Conservation (phyloP, 179 eudicot genomes). For the Amaranthus tricolor region DNA sequence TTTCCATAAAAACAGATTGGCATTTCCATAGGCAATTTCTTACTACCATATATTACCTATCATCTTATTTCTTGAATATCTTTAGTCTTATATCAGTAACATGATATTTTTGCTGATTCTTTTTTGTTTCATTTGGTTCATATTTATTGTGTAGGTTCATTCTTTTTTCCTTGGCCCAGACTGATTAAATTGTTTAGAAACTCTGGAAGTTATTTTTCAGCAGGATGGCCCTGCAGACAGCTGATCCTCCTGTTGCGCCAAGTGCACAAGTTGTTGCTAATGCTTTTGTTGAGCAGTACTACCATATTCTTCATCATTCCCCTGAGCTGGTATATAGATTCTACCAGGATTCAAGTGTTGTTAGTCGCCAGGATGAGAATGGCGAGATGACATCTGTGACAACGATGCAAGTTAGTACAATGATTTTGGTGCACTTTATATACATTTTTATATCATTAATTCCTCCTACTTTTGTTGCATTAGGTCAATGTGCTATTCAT, state of each 20-base stretch:
- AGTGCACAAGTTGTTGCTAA: slow-evolving; percentile 57
- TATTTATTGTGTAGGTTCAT: background rate
- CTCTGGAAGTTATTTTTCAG: slow-evolving; percentile 10
- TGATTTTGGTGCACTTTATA: background rate
- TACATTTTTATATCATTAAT: no score
- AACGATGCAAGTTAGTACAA: slow-evolving; percentile 49
- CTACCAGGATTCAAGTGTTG: slow-evolving; percentile 56
- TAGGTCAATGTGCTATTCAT: no score
- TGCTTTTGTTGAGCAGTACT: slow-evolving; percentile 74
- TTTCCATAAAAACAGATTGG: no score
- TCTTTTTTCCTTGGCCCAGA: background rate
- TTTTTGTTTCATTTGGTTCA: background rate
- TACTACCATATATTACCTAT: no score
- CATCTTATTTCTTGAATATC: no score
- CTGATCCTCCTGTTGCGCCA: slow-evolving; percentile 36
- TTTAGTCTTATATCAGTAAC: no score
- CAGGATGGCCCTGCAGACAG: slow-evolving; percentile 55
- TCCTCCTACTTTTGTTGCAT: no score
- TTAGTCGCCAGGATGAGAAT: slow-evolving; percentile 51
- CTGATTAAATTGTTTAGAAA: background rate
- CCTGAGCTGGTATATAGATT: slow-evolving; percentile 56
- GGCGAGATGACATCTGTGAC: slow-evolving; percentile 59
- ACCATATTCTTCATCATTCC: slow-evolving; percentile 58
- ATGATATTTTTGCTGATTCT: no score
- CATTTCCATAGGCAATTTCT: no score